Conservation (phyloP, 2,329 filamentous ascomycete genomes). For the Dryadomyces quercus-mongolicae region DNA sequence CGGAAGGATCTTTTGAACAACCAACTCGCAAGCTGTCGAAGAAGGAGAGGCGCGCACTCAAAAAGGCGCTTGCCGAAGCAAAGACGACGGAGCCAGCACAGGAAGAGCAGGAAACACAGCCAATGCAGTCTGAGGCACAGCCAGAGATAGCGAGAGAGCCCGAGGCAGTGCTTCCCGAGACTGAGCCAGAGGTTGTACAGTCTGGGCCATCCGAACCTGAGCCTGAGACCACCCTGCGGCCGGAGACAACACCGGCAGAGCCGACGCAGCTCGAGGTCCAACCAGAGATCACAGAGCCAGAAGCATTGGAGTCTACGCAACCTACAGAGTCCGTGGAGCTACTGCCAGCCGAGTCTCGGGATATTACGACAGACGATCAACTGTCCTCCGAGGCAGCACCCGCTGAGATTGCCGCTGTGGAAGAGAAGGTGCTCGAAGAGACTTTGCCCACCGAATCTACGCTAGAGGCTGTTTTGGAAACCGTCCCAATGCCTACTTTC, state of each 20-base stretch:
- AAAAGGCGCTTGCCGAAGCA: conserved; percentile 1
- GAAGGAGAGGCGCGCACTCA: not conserved
- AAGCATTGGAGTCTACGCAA: not conserved
- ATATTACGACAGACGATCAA: not conserved
- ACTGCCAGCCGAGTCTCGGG: not conserved
- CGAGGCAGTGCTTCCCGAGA: not conserved
- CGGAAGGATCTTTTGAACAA: not conserved
- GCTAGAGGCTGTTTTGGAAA: not conserved
- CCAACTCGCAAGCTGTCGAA: not conserved
- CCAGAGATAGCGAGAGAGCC: not conserved
- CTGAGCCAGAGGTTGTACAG: not conserved
- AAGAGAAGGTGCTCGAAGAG: too few species aligned
- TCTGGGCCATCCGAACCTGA: not conserved
- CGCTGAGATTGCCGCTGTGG: not conserved
- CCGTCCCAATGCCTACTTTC: not conserved
- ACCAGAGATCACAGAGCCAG: too few species aligned
- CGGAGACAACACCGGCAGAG: too few species aligned
- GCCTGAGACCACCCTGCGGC: too few species aligned
- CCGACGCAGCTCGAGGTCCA: too few species aligned
- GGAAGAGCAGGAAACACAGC: not conserved
- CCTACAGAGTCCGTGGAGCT: too few species aligned
- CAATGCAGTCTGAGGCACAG: not conserved
- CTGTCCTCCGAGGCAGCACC: not conserved
- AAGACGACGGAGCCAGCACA: not conserved
- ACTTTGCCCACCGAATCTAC: not conserved